Evolutionary conservation across 495 filamentous ascomycete genomes (phyloP), one percentile per base, ranked within the genome.

Genomic region (Zalerion maritima): DNA sequence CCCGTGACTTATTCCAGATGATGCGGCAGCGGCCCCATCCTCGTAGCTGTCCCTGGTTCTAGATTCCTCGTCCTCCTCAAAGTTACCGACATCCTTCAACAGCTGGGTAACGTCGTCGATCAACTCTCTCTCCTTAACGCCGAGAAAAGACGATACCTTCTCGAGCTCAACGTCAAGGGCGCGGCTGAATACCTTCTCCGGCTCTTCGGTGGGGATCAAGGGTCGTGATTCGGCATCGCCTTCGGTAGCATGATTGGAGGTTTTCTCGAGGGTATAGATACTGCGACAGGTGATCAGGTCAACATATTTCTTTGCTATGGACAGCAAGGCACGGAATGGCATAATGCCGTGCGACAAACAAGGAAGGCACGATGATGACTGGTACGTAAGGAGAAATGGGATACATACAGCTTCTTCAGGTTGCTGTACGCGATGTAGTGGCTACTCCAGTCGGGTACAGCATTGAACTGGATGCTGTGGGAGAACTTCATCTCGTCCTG

Each of bases 401-500:
- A 26, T 21, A 65, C 84, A 48, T 58, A 93, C 86, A 93, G 61
- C 64, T 99, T 99, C 69, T 99, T 99, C 39, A 96, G 71, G 45
- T 93, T 96, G 51, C 83, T 92, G 55, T 99, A 99, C 31, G 84
- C 76, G 43, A 99, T 89, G 52, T 99, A 99, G 54, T 94, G 72
- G 37, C 74, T 80, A 59, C 85, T 94, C 89, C 89, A 99, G 49
- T 99, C 89, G 13, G 91, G 89, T 33, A 99, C 91, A 32, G 89
- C 84, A 57, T 99, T 99, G 58, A 99, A 99, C 60, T 99, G 89
- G 40, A 99, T 75, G 57, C 91, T 96, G 50, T 96, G 89, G 28
- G 89, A 94, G 66, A 99, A 99, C 71, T 94, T 96, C 89, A 99
- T 99, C 39, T 85, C 83, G 75, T 75, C 71, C 30, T 59, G 69